Evolutionary conservation across 179 eudicot genomes (phyloP), one percentile per base, ranked within the genome.

Genomic region (Pouteria campechiana): DNA sequence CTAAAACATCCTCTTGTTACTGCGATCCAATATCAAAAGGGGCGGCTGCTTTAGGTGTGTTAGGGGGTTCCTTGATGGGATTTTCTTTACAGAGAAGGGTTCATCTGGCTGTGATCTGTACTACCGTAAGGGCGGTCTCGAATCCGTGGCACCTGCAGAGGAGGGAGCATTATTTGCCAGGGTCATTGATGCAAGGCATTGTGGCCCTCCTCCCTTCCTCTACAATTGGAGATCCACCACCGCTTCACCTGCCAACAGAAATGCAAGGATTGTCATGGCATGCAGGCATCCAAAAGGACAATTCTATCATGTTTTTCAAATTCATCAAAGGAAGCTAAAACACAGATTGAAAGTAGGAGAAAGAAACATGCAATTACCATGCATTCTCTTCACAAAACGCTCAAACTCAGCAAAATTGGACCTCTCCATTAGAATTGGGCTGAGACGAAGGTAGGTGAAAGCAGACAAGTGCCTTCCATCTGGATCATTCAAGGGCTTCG

Each of bases 351-450:
- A 17, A 52, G 12, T 7, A 37, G 21, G 23, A 1, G 2, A 0
- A 20, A 10, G 11, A 3, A 37, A 11, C 32, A 37, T 12, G 38
- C 17, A 8, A 39, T 45, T 72, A 88, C 97, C 97, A 12, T 88
- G 97, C 97, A 88, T 84, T 76, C 81, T 75, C 59, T 67, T 78
- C 44, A 88, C 85, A 58, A 88, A 88, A 64, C 70, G 60, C 46
- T 64, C 83, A 42, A 88, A 88, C 63, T 88, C 97, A 28, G 31
- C 1, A 32, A 88, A 67, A 40, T 88, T 78, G 53, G 65, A 57
- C 20, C 56, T 32, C 60, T 81, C 85, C 73, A 78, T 50, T 35
- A 88, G 84, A 17, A 13, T 47, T 12, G 76, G 73, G 52, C 54
- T 54, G 16, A 88, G 93, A 67, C 97, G 75, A 47, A 80, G 86